Evolutionary conservation across 2,329 filamentous ascomycete genomes (phyloP), one percentile per base, ranked within the genome.

Genomic region (Chrysosporium queenslandicum): DNA sequence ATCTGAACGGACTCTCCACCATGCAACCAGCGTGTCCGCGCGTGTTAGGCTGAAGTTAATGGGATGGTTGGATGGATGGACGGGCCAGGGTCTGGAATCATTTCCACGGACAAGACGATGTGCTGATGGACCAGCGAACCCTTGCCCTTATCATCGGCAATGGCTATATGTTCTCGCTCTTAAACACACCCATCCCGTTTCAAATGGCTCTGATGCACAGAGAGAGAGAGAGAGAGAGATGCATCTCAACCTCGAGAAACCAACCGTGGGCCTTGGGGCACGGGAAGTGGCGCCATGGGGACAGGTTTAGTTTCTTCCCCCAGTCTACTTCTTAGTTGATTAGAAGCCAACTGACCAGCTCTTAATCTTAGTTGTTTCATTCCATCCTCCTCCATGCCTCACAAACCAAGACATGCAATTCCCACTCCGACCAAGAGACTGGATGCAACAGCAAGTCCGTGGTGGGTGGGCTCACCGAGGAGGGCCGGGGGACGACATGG

Each of bases 41-140:
- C 40, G 16, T 42, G 47, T 50, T 50, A 41, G 36, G 37, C 36
- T 50, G 36, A 42, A 42, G 47, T 32, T 50, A 41, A 29, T 36
- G 29, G 18, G 45, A 36, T 36, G 30, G 41, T 4, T 30, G 4
- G 32, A 34, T 3, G 30, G 42, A 46, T 46, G 25, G 42, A 3
- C 16, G 16, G 45, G 43, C 39, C 39, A 41, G 21, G 39, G 39
- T 12, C n/a, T 29, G n/a, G 6, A 6, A 32, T 34, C 9, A 46
- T 34, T 46, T 46, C 43, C 43, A 46, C 18, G 43, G 43, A 34
- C 12, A 29, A 18, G 20, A 5, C 21, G 14, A n/a, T n/a, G n/a
- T n/a, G n/a, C n/a, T n/a, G n/a, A n/a, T n/a, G n/a, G n/a, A n/a
- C n/a, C n/a, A n/a, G n/a, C n/a, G 16, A n/a, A 40, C 21, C 39